A percentile compares a stretch with the other conserved stretches of the same genome.
These are phyloP conservation scores for Camellia japonica DNA, from an alignment of 148 eudicot genomes.

Conservation along the genomic window DNA sequence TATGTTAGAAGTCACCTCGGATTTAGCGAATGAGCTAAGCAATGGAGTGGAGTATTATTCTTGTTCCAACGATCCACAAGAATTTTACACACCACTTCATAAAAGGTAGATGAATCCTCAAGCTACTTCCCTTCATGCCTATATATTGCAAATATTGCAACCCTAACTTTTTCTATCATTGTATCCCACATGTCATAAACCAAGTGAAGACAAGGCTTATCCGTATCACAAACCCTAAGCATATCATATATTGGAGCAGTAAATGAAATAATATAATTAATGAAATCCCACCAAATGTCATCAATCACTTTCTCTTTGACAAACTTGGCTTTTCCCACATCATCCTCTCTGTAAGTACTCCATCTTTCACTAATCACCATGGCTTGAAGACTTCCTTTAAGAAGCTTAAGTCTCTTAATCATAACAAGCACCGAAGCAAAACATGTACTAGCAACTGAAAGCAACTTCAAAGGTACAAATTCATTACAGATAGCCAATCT, in stretches of 20 bases:
- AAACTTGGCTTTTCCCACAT: slow-evolving; percentile 1
- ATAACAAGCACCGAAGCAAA: slow-evolving; percentile 26
- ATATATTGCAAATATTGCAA: neutral
- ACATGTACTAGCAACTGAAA: slow-evolving; percentile 7
- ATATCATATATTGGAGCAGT: slow-evolving; percentile 5
- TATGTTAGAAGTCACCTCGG: slow-evolving; percentile 14
- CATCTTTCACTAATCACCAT: slow-evolving; percentile 24
- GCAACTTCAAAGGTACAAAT: slow-evolving; percentile 13
- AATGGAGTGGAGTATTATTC: slow-evolving; percentile 18
- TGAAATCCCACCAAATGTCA: slow-evolving; percentile 27
- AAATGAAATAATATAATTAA: slow-evolving; percentile 17
- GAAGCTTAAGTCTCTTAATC: slow-evolving; percentile 25
- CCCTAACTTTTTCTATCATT: slow-evolving; percentile 19
- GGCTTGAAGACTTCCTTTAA: slow-evolving; percentile 8
- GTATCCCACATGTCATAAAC: slow-evolving; percentile 26
- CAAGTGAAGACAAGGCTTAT: slow-evolving; percentile 20
- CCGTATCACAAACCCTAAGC: slow-evolving; percentile 8
- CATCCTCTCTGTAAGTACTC: slow-evolving; percentile 22
- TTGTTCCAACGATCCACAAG: neutral
- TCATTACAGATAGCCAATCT: slow-evolving; percentile 22
- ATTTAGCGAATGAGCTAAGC: slow-evolving; percentile 27
- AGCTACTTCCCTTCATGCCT: neutral
- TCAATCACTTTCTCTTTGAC: slow-evolving; percentile 15
- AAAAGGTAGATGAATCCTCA: slow-evolving; percentile 2
- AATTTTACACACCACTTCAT: slow-evolving; percentile 13